Percentiles rank a stretch among this genome's conserved stretches.
phyloP scores from a whole-genome alignment of 176 grass and related monocot species.

The Musa acuminata region DNA sequence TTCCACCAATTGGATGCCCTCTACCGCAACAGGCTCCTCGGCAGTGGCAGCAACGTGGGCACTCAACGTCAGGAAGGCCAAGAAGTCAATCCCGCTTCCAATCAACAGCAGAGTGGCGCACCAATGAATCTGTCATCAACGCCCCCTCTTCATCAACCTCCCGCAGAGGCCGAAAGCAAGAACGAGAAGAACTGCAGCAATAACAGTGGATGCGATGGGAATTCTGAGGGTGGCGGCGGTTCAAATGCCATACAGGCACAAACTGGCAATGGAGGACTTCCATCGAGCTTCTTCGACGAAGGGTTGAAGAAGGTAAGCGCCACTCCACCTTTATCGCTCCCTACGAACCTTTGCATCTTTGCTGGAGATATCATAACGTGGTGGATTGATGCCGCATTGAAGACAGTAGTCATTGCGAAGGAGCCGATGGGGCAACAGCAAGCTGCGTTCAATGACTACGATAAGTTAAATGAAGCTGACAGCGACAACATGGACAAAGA shows the following conservation, averaged over 20 bases:
- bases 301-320: slow-evolving; percentile 14
- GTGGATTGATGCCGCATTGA: slow-evolving; percentile 7
- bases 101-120: neutral
- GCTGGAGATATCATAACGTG: no score
- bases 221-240: neutral
- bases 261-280: neutral
- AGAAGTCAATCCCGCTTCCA: neutral
- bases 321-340: no score
- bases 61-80: neutral
- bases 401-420: slow-evolving; percentile 23
- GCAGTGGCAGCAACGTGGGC: neutral
- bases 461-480: slow-evolving; percentile 30
- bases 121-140: neutral
- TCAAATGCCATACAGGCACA: neutral
- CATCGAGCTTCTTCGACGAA: slow-evolving; percentile 10
- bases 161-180: neutral
- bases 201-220: neutral
- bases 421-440: slow-evolving; percentile 23
- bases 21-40: neutral
- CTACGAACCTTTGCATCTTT: no score
- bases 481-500: neutral
- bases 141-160: neutral
- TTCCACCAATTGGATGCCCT: slow-evolving; percentile 5
- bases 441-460: slow-evolving; percentile 22
- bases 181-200: neutral